These are phyloP conservation scores for Suillus plorans DNA, from an alignment of 768 basidiomycete genomes.

Conservation along the genomic window DNA sequence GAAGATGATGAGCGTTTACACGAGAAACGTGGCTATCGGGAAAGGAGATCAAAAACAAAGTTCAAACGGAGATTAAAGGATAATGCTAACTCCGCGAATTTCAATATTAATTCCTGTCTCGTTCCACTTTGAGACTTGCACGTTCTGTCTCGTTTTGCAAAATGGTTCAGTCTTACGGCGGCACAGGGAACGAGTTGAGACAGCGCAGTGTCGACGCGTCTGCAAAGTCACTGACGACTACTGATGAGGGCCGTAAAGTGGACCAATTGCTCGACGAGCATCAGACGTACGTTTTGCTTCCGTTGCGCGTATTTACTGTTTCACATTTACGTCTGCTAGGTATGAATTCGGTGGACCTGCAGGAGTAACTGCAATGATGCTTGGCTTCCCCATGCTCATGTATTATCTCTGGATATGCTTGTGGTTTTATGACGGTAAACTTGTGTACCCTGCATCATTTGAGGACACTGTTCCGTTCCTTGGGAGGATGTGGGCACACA, in stretches of 20 bases:
- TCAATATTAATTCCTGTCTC: not conserved
- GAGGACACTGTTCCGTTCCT: constrained; percentile 80
- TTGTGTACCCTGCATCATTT: constrained; percentile 65
- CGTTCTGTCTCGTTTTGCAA: constrained; percentile 11
- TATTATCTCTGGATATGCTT: constrained; percentile 99
- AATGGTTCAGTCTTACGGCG: constrained; percentile 31
- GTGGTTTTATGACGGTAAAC: constrained; percentile 89
- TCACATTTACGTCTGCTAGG: constrained; percentile 37
- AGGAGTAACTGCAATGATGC: constrained; percentile 92
- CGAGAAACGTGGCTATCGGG: constrained; percentile 12
- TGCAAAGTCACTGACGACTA: constrained; percentile 36
- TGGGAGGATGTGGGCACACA: constrained; percentile 79
- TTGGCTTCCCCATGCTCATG: constrained; percentile 92
- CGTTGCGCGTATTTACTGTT: not conserved
- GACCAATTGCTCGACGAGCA: constrained; percentile 78
- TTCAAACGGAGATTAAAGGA: constrained; percentile 23
- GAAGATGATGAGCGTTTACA: constrained; percentile 2
- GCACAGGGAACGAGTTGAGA: constrained; percentile 25
- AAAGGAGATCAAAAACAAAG: constrained; percentile 2
- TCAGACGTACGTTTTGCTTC: constrained; percentile 42
- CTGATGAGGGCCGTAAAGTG: constrained; percentile 70
- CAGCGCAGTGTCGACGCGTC: constrained; percentile 26
- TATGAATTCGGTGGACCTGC: constrained; percentile 96
- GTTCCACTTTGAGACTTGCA: constrained; percentile 12
- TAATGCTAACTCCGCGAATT: constrained; percentile 10